Conservation (phyloP, 2,329 filamentous ascomycete genomes). For the Nannizzia gypsea region DNA sequence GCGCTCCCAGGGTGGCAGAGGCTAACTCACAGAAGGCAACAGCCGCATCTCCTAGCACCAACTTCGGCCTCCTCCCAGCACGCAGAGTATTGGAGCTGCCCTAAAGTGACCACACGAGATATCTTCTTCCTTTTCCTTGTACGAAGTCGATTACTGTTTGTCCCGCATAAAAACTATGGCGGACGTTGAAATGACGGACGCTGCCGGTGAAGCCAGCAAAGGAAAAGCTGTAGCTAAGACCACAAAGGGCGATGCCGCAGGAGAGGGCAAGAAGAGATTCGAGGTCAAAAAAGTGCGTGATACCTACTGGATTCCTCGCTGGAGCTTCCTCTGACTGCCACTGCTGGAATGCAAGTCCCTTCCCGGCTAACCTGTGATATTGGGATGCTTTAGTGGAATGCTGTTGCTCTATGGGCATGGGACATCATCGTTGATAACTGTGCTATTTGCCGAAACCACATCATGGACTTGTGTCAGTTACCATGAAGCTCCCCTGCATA, state of each 20-base stretch:
- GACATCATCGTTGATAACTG: slow-evolving; percentile 99
- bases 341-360: not conserved
- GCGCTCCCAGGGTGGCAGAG: not conserved
- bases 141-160: slow-evolving; percentile 3
- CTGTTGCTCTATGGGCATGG: slow-evolving; percentile 96
- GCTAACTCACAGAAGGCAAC: not conserved
- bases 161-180: slow-evolving; percentile 52
- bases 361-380: not conserved
- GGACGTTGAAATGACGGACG: slow-evolving; percentile 94
- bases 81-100: not conserved
- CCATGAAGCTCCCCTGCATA: not conserved
- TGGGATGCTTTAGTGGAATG: slow-evolving; percentile 65
- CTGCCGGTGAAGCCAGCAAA: slow-evolving; percentile 45
- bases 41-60: not conserved
- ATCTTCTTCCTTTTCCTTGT: not conserved
- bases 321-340: not conserved
- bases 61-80: not conserved
- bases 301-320: not conserved
- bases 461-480: slow-evolving; percentile 87
- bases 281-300: slow-evolving; percentile 86
- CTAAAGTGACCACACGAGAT: not conserved
- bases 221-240: slow-evolving; percentile 47
- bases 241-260: slow-evolving; percentile 40
- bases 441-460: slow-evolving; percentile 97
- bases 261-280: slow-evolving; percentile 81